Base-by-base conservation (phyloP, 1,284 basidiomycete species). In the Apiotrichum akiyoshidainum region DNA sequence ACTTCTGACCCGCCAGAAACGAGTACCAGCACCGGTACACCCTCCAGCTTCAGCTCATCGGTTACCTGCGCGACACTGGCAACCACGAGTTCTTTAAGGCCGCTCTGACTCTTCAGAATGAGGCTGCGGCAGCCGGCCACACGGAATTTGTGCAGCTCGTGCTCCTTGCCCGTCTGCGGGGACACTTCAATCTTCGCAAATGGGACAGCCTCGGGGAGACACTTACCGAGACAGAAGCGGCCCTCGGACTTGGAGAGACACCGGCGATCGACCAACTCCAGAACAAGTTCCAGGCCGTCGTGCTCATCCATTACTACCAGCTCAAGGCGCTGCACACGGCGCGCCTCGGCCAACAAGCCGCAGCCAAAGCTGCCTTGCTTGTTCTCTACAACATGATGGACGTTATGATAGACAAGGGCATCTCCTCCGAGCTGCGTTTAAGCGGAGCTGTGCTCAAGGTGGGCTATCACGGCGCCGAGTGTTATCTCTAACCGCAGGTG, bases 351-450 rank as follows among this genome's bases (percentile, higher is more conserved):
- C 58, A 71, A 22, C 68, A 71, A 50, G 42, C 26, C 4, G 40
- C 33, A 11, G 65, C 63, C 9, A 71, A 66, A 52, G 21, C 16
- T 3, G 47, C 63, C 6, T 44, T 72, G 42, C 68, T 68, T 48
- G 48, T 58, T 21, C 54, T 68, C 6, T 76, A 72, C 50, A 26
- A 34, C 0, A 42, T 69, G 26, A 71, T 75, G 67, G 74, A 76
- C 47, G 48, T 57, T 12, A 58, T 64, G 1, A 35, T 58, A 1
- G 69, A 70, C 17, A 26, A 42, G 17, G 67, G 66, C 11, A 49
- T 52, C 6, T 64, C 70, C 26, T 40, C 49, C 31, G 13, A 39
- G 31, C 39, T 72, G 7, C 49, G 68, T 17, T 47, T 40, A 0
- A 60, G 52, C 26, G 73, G 72, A 8, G 72, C 71, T 6, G 46